Evolutionary conservation across 306 rosid genomes (phyloP), one percentile per base, ranked within the genome.

Genomic region (Rosa multiflora): DNA sequence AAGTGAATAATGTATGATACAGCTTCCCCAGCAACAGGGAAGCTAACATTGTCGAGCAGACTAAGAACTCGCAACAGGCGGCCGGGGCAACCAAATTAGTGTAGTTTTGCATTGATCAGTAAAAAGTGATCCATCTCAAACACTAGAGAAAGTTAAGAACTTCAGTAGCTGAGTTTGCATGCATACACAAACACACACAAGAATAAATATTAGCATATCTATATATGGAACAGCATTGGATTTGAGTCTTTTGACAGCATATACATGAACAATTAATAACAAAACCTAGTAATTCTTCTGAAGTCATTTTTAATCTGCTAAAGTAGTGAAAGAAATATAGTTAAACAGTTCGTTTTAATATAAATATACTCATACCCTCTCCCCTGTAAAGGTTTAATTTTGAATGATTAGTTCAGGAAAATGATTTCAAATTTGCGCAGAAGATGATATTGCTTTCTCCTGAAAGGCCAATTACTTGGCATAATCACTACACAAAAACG

Each of bases 361-460:
- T 52, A 52, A 17, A 15, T 52, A 15, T 52, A 52, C n/a, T 52
- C 21, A 12, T 52, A 15, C 21, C 21, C 59, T 52, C 37, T 15
- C 59, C 59, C 4, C 18, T 49, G 51, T 47, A 52, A 18, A 52
- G 59, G n/a, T 17, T 17, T 17, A 18, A 5, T 15, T n/a, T 56
- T 8, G 32, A 56, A 56, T 56, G 2, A 8, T 56, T 56, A 21
- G 32, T 20, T 56, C 29, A 21, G 62, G 62, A n/a, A 56, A 56
- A 56, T 0, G 26, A 29, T 56, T 56, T 56, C 29, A 10, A 20
- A 56, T n/a, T 56, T 56, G 4, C 37, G 37, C 62, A 20, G 62
- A n/a, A 56, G 62, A 56, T 7, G 62, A 56, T 56, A n/a, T 56
- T 56, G 62, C 62, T 56, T 56, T 56, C 62, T n/a, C 62, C 62